phyloP scores from a whole-genome alignment of 345 rosid genomes.

The Linum lewisii region DNA sequence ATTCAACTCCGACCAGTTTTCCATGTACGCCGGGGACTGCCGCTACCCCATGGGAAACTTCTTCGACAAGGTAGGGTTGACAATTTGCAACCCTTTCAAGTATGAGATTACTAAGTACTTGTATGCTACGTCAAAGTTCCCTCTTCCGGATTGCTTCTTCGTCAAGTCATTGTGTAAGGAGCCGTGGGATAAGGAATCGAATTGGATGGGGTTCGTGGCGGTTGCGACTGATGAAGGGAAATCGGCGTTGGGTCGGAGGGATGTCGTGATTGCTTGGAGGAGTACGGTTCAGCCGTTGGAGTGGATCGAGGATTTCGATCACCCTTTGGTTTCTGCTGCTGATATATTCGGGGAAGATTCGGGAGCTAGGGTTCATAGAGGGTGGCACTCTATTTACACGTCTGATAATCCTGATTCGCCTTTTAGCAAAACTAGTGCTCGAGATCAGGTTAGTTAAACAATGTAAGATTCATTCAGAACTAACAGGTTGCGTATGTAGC shows the following conservation, averaged over 20 bases:
- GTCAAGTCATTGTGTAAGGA: slow-evolving; percentile 26
- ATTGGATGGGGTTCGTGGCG: slow-evolving; percentile 53
- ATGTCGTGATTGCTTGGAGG: slow-evolving; percentile 40
- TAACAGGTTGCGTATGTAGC: too few relatives aligned
- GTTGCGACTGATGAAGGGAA: slow-evolving; percentile 43
- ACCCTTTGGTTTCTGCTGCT: slow-evolving; percentile 23
- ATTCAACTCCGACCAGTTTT: slow-evolving; percentile 22
- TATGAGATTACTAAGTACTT: slow-evolving; percentile 41
- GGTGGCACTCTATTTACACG: slow-evolving; percentile 42
- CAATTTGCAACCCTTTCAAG: slow-evolving; percentile 11
- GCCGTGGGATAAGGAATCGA: slow-evolving; percentile 29
- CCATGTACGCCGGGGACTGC: slow-evolving; percentile 31
- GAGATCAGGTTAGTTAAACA: slow-evolving; percentile 39
- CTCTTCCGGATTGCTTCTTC: slow-evolving; percentile 27
- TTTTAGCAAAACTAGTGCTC: slow-evolving; percentile 35
- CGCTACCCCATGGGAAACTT: slow-evolving; percentile 5
- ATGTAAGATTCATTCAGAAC: slow-evolving; percentile 5
- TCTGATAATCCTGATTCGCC: slow-evolving; percentile 33
- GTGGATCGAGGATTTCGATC: slow-evolving; percentile 37
- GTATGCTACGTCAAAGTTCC: slow-evolving; percentile 41
- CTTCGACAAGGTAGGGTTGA: slow-evolving; percentile 13
- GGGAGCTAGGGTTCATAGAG: slow-evolving; percentile 28
- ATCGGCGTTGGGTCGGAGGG: slow-evolving; percentile 41
- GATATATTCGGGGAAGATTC: slow-evolving; percentile 9
- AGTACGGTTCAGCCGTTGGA: slow-evolving; percentile 36